These are phyloP conservation scores for Aspergillus hancockii DNA, from an alignment of 495 filamentous ascomycete genomes.

Conservation along the genomic window DNA sequence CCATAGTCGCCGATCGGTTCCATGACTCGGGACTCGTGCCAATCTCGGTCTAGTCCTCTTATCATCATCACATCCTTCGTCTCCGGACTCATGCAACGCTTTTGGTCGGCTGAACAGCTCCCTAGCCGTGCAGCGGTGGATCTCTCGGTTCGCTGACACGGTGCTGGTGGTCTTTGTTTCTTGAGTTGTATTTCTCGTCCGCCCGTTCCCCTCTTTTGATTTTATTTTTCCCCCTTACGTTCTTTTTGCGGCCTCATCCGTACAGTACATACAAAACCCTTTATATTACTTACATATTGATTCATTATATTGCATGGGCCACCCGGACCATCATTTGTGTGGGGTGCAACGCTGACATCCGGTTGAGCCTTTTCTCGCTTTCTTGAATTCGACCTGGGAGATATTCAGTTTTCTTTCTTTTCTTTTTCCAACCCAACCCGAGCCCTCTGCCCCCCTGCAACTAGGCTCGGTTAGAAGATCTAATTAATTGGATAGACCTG, in stretches of 20 bases:
- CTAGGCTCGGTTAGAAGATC: slow-evolving; percentile 1
- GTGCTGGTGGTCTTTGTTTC: not conserved
- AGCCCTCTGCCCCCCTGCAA: not conserved
- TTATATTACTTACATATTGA: not conserved
- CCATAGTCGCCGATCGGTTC: not conserved
- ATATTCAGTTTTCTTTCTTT: not conserved
- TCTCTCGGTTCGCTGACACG: not conserved
- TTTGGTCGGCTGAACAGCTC: not conserved
- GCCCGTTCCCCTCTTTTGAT: not conserved
- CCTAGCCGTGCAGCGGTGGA: not conserved
- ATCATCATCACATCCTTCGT: not conserved
- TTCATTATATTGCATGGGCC: not conserved
- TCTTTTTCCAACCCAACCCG: not conserved
- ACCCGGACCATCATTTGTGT: not conserved
- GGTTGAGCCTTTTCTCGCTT: not conserved
- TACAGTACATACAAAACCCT: not conserved
- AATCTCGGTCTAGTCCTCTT: not conserved
- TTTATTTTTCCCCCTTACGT: not conserved
- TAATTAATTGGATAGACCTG: slow-evolving; percentile 7
- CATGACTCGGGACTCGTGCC: not conserved
- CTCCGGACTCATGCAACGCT: not conserved
- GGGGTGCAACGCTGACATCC: not conserved
- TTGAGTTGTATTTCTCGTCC: slow-evolving; percentile 1
- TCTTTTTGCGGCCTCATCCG: not conserved
- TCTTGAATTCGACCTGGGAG: not conserved